phyloP scores from a whole-genome alignment of 306 rosid species.

The Inga laurina region DNA sequence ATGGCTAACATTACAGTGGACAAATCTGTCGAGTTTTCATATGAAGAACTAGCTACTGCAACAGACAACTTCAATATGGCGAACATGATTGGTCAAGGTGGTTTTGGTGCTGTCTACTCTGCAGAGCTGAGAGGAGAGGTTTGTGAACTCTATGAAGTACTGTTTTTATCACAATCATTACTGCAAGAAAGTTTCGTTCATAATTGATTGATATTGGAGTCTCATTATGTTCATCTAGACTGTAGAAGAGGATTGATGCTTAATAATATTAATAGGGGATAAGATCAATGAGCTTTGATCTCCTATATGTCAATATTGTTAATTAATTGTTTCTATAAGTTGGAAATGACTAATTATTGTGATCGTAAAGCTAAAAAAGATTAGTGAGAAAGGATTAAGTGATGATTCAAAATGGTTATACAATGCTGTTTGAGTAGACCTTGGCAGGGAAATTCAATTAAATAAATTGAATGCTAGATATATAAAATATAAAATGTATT shows the following conservation, averaged over 20 bases:
- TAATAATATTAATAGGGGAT: constrained; percentile 25
- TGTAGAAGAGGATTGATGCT: constrained; percentile 9
- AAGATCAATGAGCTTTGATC: not conserved
- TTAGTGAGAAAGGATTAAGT: constrained; percentile 13
- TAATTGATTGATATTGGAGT: constrained; percentile 12
- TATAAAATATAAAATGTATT: not conserved
- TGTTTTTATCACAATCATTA: constrained; percentile 6
- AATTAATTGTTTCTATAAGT: constrained; percentile 7
- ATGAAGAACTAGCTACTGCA: constrained; percentile 85
- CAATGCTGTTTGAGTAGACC: constrained; percentile 4
- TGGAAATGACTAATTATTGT: constrained; percentile 10
- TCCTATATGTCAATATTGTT: not conserved
- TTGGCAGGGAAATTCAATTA: not conserved
- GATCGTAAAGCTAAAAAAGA: constrained; percentile 12
- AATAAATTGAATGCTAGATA: not conserved
- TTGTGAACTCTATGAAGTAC: constrained; percentile 37
- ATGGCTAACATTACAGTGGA: constrained; percentile 70
- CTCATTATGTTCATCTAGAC: constrained; percentile 19
- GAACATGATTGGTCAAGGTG: constrained; percentile 92
- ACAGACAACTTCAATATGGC: constrained; percentile 75
- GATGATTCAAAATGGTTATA: constrained; percentile 19
- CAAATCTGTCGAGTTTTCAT: constrained; percentile 88
- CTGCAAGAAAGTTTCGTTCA: not conserved
- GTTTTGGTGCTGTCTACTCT: constrained; percentile 92
- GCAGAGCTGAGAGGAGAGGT: constrained; percentile 99